A percentile compares a stretch with the other conserved stretches of the same genome.
Conservation (phyloP, 495 filamentous ascomycete species). For the Xylaria acuta region DNA sequence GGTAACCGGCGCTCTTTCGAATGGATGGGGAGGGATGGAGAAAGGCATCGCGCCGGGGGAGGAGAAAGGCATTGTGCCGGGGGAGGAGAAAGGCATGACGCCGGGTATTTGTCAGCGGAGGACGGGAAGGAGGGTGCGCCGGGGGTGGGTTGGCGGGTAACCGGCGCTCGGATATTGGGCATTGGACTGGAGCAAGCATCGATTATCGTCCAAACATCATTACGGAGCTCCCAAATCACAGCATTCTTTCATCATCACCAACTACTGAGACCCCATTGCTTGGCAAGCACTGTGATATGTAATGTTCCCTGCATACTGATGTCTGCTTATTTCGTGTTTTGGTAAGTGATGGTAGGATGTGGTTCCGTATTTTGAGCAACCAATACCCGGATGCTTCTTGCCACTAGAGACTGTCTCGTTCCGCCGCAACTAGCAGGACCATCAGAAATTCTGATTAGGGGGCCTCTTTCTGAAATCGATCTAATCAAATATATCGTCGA, state of each 20-base stretch:
- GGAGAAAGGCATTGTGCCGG: background rate
- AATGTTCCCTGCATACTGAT: background rate
- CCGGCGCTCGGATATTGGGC: slow-evolving; percentile 1
- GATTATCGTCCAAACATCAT: background rate
- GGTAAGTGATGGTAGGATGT: background rate
- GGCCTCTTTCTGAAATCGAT: background rate
- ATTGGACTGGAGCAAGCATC: slow-evolving; percentile 5
- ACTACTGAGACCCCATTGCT: background rate
- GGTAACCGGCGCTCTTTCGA: slow-evolving; percentile 7
- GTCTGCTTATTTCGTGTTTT: background rate
- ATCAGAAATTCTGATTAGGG: background rate
- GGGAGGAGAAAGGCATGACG: background rate
- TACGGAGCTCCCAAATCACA: background rate
- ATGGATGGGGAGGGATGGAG: background rate
- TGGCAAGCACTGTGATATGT: background rate
- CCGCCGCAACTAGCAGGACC: background rate
- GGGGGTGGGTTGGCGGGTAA: slow-evolving; percentile 9
- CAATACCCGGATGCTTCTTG: background rate
- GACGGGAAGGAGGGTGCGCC: slow-evolving; percentile 1
- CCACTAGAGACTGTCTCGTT: background rate
- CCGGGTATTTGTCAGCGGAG: slow-evolving; percentile 5
- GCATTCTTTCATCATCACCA: background rate
- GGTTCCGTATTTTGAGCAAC: background rate
- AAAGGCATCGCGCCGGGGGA: background rate
- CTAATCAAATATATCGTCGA: background rate